Percentiles rank a stretch among this genome's conserved stretches.
phyloP scores from a whole-genome alignment of 1,139 yeast species.

The Magnusiomyces paraingens region DNA sequence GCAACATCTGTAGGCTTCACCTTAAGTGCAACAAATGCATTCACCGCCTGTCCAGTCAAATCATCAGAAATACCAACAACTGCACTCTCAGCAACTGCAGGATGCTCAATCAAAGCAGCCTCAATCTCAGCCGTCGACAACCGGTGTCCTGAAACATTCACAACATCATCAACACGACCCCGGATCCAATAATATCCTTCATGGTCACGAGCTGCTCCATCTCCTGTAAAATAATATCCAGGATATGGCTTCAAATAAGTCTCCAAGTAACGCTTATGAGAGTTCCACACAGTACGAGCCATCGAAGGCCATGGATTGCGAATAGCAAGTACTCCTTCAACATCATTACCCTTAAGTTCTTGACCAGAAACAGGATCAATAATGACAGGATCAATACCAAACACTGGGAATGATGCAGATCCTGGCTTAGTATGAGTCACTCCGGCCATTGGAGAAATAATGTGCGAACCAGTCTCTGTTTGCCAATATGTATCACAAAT shows the following conservation, averaged over 20 bases:
- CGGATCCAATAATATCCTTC: slow-evolving; percentile 94
- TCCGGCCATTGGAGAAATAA: slow-evolving; percentile 87
- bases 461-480: slow-evolving; percentile 87
- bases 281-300: slow-evolving; percentile 86
- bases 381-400: slow-evolving; percentile 76
- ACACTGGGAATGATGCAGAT: slow-evolving; percentile 84
- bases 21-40: slow-evolving; percentile 79
- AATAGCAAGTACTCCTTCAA: slow-evolving; percentile 83
- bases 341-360: slow-evolving; percentile 74
- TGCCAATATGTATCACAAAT: slow-evolving; percentile 93
- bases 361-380: slow-evolving; percentile 80
- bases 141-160: slow-evolving; percentile 88
- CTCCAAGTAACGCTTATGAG: slow-evolving; percentile 76
- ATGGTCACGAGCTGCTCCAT: slow-evolving; percentile 90
- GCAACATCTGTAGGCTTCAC: slow-evolving; percentile 42
- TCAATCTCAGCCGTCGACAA: slow-evolving; percentile 89
- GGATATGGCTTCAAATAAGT: slow-evolving; percentile 88
- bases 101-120: slow-evolving; percentile 70
- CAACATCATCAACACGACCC: slow-evolving; percentile 94
- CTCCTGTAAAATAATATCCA: slow-evolving; percentile 90
- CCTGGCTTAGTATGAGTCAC: slow-evolving; percentile 87
- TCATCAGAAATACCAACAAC: slow-evolving; percentile 86
- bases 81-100: slow-evolving; percentile 75
- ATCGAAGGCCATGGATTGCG: slow-evolving; percentile 86
- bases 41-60: slow-evolving; percentile 86